Evolutionary conservation across 1,139 yeast species (phyloP).

Genomic region (Neolecta irregularis): DNA sequence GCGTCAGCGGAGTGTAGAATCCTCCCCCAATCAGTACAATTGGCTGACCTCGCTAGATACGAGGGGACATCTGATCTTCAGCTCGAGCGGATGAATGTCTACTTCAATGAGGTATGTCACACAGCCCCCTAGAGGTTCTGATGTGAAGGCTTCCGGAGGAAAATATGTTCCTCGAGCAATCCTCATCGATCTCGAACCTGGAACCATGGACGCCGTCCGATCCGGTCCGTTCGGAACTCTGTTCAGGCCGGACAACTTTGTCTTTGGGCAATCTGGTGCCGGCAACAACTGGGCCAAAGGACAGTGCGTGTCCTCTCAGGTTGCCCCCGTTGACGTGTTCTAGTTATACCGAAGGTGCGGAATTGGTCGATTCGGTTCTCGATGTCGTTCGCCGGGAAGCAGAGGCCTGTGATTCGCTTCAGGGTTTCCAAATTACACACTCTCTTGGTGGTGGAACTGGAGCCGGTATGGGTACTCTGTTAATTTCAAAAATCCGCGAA

Average conservation of each 20-base stretch:
- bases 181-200: slow-evolving; percentile 33
- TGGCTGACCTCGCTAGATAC: slow-evolving; percentile 12
- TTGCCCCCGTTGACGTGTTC: too few species aligned
- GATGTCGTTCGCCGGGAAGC: slow-evolving; percentile 34
- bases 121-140: background rate
- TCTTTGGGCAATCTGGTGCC: slow-evolving; percentile 32
- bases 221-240: slow-evolving; percentile 30
- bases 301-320: too few species aligned
- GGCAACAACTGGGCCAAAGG: slow-evolving; percentile 39
- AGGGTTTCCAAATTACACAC: slow-evolving; percentile 35
- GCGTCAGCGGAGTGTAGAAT: slow-evolving; percentile 43
- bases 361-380: slow-evolving; percentile 31
- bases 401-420: slow-evolving; percentile 31
- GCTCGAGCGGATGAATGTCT: slow-evolving; percentile 29
- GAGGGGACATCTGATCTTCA: slow-evolving; percentile 25
- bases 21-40: background rate
- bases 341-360: slow-evolving; percentile 35
- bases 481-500: slow-evolving; percentile 29
- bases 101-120: slow-evolving; percentile 19
- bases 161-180: slow-evolving; percentile 35
- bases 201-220: slow-evolving; percentile 31
- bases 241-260: slow-evolving; percentile 33
- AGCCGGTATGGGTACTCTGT: slow-evolving; percentile 32
- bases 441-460: slow-evolving; percentile 36
- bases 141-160: slow-evolving; percentile 23